These are phyloP conservation scores for Aureobasidium sp. DNA, from an alignment of 2,329 filamentous ascomycete genomes.

Conservation along the genomic window DNA sequence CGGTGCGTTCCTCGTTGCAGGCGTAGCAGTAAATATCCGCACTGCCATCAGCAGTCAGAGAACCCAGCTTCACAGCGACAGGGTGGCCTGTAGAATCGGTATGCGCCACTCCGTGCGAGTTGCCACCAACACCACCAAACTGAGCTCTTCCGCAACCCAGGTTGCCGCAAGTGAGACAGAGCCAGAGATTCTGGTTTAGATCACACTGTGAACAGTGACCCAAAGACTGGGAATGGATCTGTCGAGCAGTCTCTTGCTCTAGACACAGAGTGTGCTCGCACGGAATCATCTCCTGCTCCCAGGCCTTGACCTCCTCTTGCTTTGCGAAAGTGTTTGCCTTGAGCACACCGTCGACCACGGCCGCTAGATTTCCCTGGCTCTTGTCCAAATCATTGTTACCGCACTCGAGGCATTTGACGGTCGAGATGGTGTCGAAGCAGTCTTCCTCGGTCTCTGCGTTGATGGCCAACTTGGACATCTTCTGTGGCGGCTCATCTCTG, in stretches of 20 bases:
- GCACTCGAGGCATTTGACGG: slow-evolving; percentile 76
- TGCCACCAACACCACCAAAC: slow-evolving; percentile 73
- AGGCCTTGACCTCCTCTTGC: slow-evolving; percentile 94
- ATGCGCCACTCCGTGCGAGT: slow-evolving; percentile 83
- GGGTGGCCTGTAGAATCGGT: slow-evolving; percentile 63
- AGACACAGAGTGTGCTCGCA: slow-evolving; percentile 84
- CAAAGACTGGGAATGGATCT: slow-evolving; percentile 67
- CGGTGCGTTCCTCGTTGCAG: slow-evolving; percentile 86
- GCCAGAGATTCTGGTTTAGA: slow-evolving; percentile 88
- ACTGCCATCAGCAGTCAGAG: slow-evolving; percentile 88
- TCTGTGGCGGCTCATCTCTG: slow-evolving; percentile 84
- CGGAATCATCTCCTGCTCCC: slow-evolving; percentile 86
- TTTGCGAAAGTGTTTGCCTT: slow-evolving; percentile 88
- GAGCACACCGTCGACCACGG: slow-evolving; percentile 72
- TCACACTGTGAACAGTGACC: slow-evolving; percentile 83
- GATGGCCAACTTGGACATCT: slow-evolving; percentile 93
- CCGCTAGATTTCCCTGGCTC: slow-evolving; percentile 56
- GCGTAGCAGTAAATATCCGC: slow-evolving; percentile 95
- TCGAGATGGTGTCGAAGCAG: slow-evolving; percentile 70
- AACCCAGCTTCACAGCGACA: slow-evolving; percentile 94
- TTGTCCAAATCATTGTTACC: slow-evolving; percentile 58
- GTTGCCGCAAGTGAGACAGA: slow-evolving; percentile 90
- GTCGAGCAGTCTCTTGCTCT: slow-evolving; percentile 59
- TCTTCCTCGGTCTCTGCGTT: slow-evolving; percentile 89
- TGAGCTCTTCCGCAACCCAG: slow-evolving; percentile 88